Evolutionary conservation across 2,329 filamentous ascomycete genomes (phyloP).

Genomic region (Ophiocordyceps camponoti-rufipedis): DNA sequence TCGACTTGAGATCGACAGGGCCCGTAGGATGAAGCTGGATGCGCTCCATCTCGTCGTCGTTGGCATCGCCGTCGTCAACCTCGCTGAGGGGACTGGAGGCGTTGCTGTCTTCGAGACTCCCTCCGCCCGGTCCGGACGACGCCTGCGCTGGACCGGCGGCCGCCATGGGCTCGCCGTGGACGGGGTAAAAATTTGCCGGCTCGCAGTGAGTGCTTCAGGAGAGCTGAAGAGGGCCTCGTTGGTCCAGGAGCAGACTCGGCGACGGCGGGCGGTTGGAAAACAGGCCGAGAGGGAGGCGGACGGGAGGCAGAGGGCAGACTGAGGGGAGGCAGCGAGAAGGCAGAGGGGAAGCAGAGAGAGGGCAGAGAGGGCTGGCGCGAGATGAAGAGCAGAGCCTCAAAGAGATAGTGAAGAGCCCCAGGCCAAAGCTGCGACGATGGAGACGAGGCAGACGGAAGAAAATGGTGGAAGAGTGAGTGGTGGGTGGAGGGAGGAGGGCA

Average conservation of each 20-base stretch:
- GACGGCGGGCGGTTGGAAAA: background rate
- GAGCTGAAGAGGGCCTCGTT: background rate
- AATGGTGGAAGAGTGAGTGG: background rate
- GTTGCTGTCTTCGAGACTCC: slow-evolving; percentile 45
- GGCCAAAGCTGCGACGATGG: background rate
- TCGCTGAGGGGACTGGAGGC: slow-evolving; percentile 87
- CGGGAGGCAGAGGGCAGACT: background rate
- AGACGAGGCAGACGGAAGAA: background rate
- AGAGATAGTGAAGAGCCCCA: background rate
- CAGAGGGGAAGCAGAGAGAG: background rate
- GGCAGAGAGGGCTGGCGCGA: background rate
- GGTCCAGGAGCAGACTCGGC: background rate
- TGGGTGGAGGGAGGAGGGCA: background rate
- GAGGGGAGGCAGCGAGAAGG: background rate
- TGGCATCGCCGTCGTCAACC: slow-evolving; percentile 61
- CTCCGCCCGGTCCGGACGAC: slow-evolving; percentile 16
- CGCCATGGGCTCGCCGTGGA: slow-evolving; percentile 23
- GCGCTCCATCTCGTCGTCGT: slow-evolving; percentile 49
- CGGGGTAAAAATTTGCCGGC: slow-evolving; percentile 1
- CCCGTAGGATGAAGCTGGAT: slow-evolving; percentile 25
- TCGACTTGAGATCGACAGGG: slow-evolving; percentile 12
- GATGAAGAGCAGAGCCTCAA: background rate
- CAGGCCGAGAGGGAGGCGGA: background rate
- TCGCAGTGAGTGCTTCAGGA: background rate
- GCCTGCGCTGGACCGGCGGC: slow-evolving; percentile 32